Conservation (phyloP, 129 eudicot genomes). For the Lactuca sativa region DNA sequence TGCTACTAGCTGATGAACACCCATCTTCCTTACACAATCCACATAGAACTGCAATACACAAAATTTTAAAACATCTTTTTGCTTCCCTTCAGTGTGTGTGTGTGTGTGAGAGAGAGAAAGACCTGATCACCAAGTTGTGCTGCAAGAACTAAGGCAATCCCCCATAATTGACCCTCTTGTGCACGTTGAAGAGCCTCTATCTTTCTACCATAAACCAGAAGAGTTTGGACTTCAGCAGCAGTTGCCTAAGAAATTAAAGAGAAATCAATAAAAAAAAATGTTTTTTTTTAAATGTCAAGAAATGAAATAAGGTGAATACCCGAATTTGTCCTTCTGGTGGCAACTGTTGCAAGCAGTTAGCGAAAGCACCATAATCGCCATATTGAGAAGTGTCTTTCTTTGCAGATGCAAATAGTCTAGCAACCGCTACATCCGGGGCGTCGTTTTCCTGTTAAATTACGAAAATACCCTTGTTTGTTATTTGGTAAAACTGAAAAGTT, state of each 20-base stretch:
- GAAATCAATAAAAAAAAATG: neutral
- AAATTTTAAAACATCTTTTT: neutral
- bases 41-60: conserved; percentile 72
- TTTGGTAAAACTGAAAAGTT: neutral
- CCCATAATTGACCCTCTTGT: conserved; percentile 77
- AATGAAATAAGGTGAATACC: conserved; percentile 41
- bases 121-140: conserved; percentile 98
- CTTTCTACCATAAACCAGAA: conserved; percentile 88
- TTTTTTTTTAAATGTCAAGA: neutral
- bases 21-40: conserved; percentile 89
- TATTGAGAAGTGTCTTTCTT: conserved; percentile 44
- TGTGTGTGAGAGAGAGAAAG: conserved; percentile 27
- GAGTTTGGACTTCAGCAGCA: conserved; percentile 86
- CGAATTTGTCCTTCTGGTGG: conserved; percentile 77
- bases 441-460: conserved; percentile 63
- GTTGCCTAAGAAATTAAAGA: conserved; percentile 52
- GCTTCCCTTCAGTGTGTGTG: neutral
- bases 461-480: conserved; percentile 10
- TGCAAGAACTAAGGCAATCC: conserved; percentile 88
- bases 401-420: conserved; percentile 80
- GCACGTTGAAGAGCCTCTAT: conserved; percentile 83
- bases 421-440: conserved; percentile 80
- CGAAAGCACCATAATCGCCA: conserved; percentile 47
- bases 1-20: conserved; percentile 72
- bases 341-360: conserved; percentile 74